Percentiles rank a stretch among this genome's conserved stretches.
phyloP scores from a whole-genome alignment of 2,329 filamentous ascomycete genomes.

The Nothopassalora personata region DNA sequence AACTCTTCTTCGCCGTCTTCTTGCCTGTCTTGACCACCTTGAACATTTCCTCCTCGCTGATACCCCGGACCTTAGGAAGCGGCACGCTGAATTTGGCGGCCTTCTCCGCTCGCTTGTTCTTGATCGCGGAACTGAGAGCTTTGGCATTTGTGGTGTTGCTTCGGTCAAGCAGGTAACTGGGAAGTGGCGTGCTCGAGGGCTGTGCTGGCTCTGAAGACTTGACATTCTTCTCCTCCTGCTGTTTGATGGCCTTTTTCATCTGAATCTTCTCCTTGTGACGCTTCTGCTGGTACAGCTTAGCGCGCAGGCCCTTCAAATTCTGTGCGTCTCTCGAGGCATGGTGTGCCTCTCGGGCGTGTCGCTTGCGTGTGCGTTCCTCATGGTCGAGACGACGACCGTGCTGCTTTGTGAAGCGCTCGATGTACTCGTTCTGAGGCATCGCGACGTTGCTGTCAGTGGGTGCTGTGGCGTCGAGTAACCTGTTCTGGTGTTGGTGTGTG shows the following conservation, averaged over 20 bases:
- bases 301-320: conserved; percentile 83
- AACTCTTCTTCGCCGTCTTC: conserved; percentile 80
- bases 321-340: conserved; percentile 84
- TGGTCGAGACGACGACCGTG: conserved; percentile 61
- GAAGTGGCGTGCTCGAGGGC: conserved; percentile 74
- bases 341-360: conserved; percentile 80
- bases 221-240: conserved; percentile 92
- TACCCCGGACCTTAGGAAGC: conserved; percentile 87
- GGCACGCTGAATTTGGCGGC: conserved; percentile 89
- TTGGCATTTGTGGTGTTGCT: conserved; percentile 62
- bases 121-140: conserved; percentile 77
- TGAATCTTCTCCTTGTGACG: conserved; percentile 97
- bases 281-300: conserved; percentile 91
- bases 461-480: neutral
- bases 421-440: conserved; percentile 75
- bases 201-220: conserved; percentile 75
- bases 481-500: neutral
- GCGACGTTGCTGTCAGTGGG: conserved; percentile 17
- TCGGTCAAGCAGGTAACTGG: conserved; percentile 91
- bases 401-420: conserved; percentile 68
- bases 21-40: conserved; percentile 93
- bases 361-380: conserved; percentile 86
- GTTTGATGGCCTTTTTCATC: conserved; percentile 91
- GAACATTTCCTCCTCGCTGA: conserved; percentile 96
- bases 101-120: conserved; percentile 92